Percentiles rank a stretch among this genome's conserved stretches.
Conservation (phyloP, 2,329 filamentous ascomycete genomes). For the Pseudogymnoascus sp. region DNA sequence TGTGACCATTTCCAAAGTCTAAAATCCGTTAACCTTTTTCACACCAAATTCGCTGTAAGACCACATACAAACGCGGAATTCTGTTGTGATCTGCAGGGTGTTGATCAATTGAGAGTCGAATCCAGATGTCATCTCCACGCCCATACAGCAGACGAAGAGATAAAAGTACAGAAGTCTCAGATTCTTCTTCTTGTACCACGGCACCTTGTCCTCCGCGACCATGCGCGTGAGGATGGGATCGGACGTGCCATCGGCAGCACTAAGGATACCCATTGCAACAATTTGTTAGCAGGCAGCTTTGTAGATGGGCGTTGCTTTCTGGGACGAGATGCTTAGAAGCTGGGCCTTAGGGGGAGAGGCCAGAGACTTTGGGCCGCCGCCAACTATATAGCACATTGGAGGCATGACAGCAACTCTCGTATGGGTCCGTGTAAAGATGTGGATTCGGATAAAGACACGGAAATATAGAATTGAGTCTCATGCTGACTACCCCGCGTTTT, state of each 20-base stretch:
- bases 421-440: background rate
- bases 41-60: background rate
- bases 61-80: background rate
- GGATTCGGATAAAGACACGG: conserved; percentile 5
- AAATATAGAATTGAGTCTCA: conserved; percentile 5
- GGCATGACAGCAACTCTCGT: background rate
- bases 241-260: conserved; percentile 12
- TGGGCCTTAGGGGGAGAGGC: background rate
- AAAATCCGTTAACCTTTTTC: background rate
- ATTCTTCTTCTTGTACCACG: conserved; percentile 35
- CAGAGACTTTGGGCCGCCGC: background rate
- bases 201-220: conserved; percentile 32
- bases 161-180: conserved; percentile 32
- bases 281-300: background rate
- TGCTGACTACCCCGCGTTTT: conserved; percentile 6
- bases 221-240: conserved; percentile 35
- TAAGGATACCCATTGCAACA: conserved; percentile 4
- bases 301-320: background rate
- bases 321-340: background rate
- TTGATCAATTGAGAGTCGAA: conserved; percentile 46
- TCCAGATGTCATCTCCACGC: conserved; percentile 48
- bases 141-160: conserved; percentile 42
- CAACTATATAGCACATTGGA: conserved; percentile 5
- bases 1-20: conserved; percentile 15
- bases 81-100: conserved; percentile 31